Evolutionary conservation across 2,329 filamentous ascomycete genomes (phyloP), one percentile per base, ranked within the genome.

Genomic region (Scytalidium lignicola): DNA sequence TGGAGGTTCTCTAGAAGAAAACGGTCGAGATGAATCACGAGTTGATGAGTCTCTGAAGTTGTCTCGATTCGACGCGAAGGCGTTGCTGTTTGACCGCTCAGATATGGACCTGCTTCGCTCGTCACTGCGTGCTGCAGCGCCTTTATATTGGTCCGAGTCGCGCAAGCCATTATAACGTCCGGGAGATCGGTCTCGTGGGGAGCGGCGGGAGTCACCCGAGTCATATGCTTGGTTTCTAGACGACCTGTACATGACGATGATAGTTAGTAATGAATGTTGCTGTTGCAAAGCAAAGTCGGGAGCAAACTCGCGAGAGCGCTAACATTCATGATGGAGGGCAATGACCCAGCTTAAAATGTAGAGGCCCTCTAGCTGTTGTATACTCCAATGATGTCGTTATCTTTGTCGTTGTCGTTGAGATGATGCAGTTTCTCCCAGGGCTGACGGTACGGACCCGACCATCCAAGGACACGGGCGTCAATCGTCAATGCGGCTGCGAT

Each of bases 1-100:
- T 2, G 90, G 90, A 2, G 88, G 85, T 55, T 95, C 88, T 56
- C 85, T 78, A 12, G 77, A 74, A 65, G 64, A 76, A 55, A 57
- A 63, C 37, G 65, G 62, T 54, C 62, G 48, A 21, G 56, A 54
- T 41, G 55, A 52, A 26, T 65, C 63, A 47, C 61, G 58, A 40
- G 51, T 50, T 13, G 47, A 46, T 6, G 75, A 63, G 58, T 82
- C 79, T 48, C 76, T 74, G 54, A 82, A 83, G 12, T 62, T 65
- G 56, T 84, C 80, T 56, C 83, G 75, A 57, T 76, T 78, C 1
- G 76, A 67, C 56, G 77, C 78, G 52, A 88, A 88, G n/a, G 74
- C 70, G 22, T 78, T 74, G 49, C 74, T 73, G 60, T 58, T 64
- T 17, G 55, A 49, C 41, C 59, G 51, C 50, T 60, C 59, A 15